Evolutionary conservation across 2,329 filamentous ascomycete species (phyloP), one percentile per base, ranked within the genome.

Genomic region (Basipetospora chlamydospora): DNA sequence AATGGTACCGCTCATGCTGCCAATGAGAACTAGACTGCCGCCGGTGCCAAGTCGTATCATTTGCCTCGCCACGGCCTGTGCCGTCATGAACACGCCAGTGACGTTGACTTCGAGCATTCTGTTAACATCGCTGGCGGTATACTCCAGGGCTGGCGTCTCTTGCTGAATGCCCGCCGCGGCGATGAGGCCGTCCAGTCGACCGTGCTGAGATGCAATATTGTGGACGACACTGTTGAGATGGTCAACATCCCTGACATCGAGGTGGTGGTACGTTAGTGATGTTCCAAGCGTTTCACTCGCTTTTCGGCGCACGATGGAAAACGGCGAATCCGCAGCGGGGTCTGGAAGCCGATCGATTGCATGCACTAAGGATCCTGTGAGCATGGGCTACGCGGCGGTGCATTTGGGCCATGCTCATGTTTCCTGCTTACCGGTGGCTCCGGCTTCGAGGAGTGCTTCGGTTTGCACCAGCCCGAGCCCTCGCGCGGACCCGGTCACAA

Each of bases 61-160:
- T 53, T 90, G 80, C 38, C 77, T 70, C 23, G 86, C 87, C n/a
- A 84, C 82, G 15, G 84, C 84, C 63, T 88, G 83, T 18, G 85
- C 84, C 43, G 84, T 92, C 70, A 87, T 74, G 59, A 85, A 83
- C 20, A 70, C 76, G 10, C 86, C 87, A n/a, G 77, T 90, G 47
- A 93, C 67, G 58, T 95, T 92, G 50, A 88, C 78, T 48, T 80
- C 72, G 56, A 93, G 68, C 64, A 93, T 83, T 56, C 76, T 71
- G 53, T 86, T 75, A 52, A 75, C 74, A 52, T 84, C 80, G 50
- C 78, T 67, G 16, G 80, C 73, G 17, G 73, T 70, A 51, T 93
- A 92, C 33, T 93, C 84, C 38, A 94, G 63, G 2, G 87, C 85
- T 0, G 82, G 60, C 0, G 76, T 85, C 59, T 92, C 84, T 56